These are phyloP conservation scores for Arthrobotrys sphaeroides DNA, from an alignment of 2,329 filamentous ascomycete species.

Conservation along the genomic window DNA sequence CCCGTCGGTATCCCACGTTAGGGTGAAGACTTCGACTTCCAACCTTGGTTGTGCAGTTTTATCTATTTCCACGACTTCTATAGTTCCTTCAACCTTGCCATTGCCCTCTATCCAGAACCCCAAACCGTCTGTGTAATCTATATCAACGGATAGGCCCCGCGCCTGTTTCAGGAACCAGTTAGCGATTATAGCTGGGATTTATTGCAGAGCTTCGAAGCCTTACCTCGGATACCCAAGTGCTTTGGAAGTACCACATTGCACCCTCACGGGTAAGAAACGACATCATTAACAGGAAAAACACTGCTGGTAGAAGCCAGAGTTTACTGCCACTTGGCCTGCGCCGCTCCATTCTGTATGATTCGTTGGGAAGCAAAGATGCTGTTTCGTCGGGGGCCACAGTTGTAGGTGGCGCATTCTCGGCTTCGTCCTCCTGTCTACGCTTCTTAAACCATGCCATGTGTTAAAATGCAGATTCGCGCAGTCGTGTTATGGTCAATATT, in stretches of 20 bases:
- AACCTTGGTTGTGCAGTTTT: not conserved
- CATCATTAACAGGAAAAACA: constrained; percentile 42
- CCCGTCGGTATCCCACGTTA: constrained; percentile 37
- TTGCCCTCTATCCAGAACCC: constrained; percentile 44
- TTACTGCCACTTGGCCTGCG: constrained; percentile 28
- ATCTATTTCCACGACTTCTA: constrained; percentile 29
- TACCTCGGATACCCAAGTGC: constrained; percentile 36
- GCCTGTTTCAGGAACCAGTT: not conserved
- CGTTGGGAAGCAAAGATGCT: constrained; percentile 33
- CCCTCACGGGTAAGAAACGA: constrained; percentile 36
- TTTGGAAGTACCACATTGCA: constrained; percentile 26
- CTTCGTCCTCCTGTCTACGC: not conserved
- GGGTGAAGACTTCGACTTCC: constrained; percentile 29
- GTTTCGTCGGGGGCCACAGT: constrained; percentile 4
- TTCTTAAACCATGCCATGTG: constrained; percentile 27
- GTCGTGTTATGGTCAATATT: not conserved
- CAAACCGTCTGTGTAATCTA: constrained; percentile 21
- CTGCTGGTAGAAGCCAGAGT: constrained; percentile 42
- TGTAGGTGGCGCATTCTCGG: not conserved
- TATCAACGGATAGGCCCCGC: constrained; percentile 1
- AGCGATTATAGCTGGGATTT: not conserved
- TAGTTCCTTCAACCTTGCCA: constrained; percentile 24
- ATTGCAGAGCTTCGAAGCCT: not conserved
- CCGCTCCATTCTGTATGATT: constrained; percentile 27
- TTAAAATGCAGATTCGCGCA: not conserved